Evolutionary conservation across 768 basidiomycete species (phyloP).

Genomic region (Termitomyces titanicus): DNA sequence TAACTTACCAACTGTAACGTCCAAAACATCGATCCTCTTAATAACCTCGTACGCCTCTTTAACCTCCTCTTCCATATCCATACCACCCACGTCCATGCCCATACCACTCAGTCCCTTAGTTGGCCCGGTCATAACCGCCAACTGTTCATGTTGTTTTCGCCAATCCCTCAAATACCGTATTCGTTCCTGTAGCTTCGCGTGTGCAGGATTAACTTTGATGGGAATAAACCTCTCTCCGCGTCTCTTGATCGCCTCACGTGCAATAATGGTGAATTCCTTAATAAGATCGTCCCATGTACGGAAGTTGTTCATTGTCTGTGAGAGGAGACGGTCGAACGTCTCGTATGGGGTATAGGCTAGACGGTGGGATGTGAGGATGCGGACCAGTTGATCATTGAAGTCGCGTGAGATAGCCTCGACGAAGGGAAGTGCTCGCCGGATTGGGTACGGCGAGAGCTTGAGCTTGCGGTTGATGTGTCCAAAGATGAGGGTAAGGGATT

Average conservation of each 20-base stretch:
- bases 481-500: slow-evolving; percentile 84
- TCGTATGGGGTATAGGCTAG: slow-evolving; percentile 93
- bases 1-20: slow-evolving; percentile 80
- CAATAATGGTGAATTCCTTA: slow-evolving; percentile 91
- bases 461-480: slow-evolving; percentile 94
- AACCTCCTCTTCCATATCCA: slow-evolving; percentile 99
- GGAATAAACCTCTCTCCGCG: slow-evolving; percentile 92
- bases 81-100: slow-evolving; percentile 76
- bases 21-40: slow-evolving; percentile 93
- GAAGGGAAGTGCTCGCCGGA: slow-evolving; percentile 91
- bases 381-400: slow-evolving; percentile 92
- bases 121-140: slow-evolving; percentile 95
- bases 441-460: slow-evolving; percentile 93
- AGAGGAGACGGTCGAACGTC: slow-evolving; percentile 85
- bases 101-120: slow-evolving; percentile 78
- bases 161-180: slow-evolving; percentile 85
- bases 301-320: slow-evolving; percentile 74
- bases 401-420: slow-evolving; percentile 98
- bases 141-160: slow-evolving; percentile 96
- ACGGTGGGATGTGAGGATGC: slow-evolving; percentile 86
- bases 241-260: slow-evolving; percentile 88
- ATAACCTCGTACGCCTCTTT: slow-evolving; percentile 96
- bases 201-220: slow-evolving; percentile 90
- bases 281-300: slow-evolving; percentile 85
- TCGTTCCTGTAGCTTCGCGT: slow-evolving; percentile 87